These are phyloP conservation scores for Pichia sp. DNA, from an alignment of 1,139 yeast genomes.

Conservation along the genomic window DNA sequence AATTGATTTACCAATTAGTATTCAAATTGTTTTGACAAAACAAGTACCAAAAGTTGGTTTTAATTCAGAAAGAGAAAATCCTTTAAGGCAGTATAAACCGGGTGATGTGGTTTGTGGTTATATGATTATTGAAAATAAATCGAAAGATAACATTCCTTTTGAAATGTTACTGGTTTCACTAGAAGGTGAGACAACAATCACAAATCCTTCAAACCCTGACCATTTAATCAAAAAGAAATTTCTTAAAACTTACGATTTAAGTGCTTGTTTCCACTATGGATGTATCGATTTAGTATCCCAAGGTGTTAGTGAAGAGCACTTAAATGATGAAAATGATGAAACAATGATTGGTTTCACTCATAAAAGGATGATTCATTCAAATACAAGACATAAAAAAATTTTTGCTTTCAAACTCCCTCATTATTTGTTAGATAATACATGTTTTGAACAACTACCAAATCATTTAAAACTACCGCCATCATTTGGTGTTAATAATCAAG, in stretches of 20 bases:
- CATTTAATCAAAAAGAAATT: conserved; percentile 26
- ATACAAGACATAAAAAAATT: conserved; percentile 50
- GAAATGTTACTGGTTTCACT: conserved; percentile 54
- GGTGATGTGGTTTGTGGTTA: conserved; percentile 55
- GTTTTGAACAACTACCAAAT: conserved; percentile 45
- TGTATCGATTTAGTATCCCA: conserved; percentile 22
- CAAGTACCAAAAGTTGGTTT: conserved; percentile 29
- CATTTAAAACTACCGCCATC: conserved; percentile 58
- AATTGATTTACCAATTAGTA: conserved; percentile 28
- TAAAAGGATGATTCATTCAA: conserved; percentile 45
- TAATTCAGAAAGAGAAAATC: conserved; percentile 28
- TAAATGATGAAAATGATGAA: conserved; percentile 34
- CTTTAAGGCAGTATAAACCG: conserved; percentile 42
- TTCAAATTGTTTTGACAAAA: conserved; percentile 34
- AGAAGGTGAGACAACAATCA: conserved; percentile 37
- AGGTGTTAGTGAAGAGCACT: conserved; percentile 3
- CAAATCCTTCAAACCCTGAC: conserved; percentile 7
- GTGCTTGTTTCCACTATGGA: conserved; percentile 37
- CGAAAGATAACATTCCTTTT: conserved; percentile 39
- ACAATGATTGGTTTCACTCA: conserved; percentile 46
- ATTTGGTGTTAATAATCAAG: conserved; percentile 41
- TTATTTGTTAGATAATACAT: conserved; percentile 49
- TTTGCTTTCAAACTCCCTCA: conserved; percentile 61
- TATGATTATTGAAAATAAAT: conserved; percentile 39
- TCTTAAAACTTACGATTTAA: conserved; percentile 35